phyloP scores from a whole-genome alignment of 441 rosid genomes.

The Erysimum pusillum region DNA sequence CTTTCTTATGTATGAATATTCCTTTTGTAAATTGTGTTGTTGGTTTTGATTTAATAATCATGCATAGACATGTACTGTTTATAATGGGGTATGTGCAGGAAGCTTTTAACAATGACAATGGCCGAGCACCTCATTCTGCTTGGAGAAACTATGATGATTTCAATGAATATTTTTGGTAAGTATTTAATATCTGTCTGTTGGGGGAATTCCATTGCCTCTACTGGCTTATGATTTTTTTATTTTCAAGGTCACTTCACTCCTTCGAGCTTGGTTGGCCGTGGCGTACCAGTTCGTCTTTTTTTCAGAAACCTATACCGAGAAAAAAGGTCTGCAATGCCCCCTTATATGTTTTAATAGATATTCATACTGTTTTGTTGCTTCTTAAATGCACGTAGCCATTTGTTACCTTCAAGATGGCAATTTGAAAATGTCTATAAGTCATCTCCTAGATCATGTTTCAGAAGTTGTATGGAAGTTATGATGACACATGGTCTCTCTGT shows the following conservation, averaged over 20 bases:
- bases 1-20: conserved; percentile 18
- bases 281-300: conserved; percentile 73
- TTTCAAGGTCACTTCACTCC: conserved; percentile 88
- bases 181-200: conserved; percentile 17
- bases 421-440: conserved; percentile 10
- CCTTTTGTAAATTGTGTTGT: conserved; percentile 12
- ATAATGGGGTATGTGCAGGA: conserved; percentile 60
- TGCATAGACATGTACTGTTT: conserved; percentile 6
- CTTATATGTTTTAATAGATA: conserved; percentile 7
- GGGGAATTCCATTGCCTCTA: conserved; percentile 24
- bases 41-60: conserved; percentile 5
- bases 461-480: conserved; percentile 34
- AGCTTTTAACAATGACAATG: conserved; percentile 90
- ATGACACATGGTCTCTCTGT: conserved; percentile 18
- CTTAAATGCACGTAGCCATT: conserved; percentile 14
- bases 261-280: conserved; percentile 98
- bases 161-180: conserved; percentile 93
- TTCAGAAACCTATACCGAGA: conserved; percentile 75
- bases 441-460: conserved; percentile 30
- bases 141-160: conserved; percentile 99
- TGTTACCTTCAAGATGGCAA: conserved; percentile 15
- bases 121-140: conserved; percentile 93
- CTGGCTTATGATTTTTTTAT: conserved; percentile 39
- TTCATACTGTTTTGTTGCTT: conserved; percentile 27
- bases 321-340: conserved; percentile 63